Conservation (phyloP, 2,329 filamentous ascomycete genomes). For the Raffaelea ambrosiae region DNA sequence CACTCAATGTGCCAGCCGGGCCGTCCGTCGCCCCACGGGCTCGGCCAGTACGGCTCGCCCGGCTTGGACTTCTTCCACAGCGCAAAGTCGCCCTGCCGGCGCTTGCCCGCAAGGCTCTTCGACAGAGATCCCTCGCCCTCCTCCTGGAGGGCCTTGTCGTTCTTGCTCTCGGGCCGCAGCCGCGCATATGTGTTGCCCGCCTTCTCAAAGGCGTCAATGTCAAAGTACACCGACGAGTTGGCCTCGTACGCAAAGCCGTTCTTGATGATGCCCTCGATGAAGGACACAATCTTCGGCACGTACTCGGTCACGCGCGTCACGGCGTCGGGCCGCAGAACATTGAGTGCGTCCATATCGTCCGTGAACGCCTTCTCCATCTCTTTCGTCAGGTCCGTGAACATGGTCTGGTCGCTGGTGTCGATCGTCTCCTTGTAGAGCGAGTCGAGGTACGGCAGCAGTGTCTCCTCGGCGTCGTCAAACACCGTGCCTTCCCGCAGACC, state of each 20-base stretch:
- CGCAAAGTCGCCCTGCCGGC: slow-evolving; percentile 56
- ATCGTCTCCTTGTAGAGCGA: slow-evolving; percentile 46
- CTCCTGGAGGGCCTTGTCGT: slow-evolving; percentile 53
- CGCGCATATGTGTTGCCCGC: slow-evolving; percentile 58
- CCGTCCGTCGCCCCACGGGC: slow-evolving; percentile 58
- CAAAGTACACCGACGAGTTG: slow-evolving; percentile 64
- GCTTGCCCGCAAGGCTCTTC: slow-evolving; percentile 50
- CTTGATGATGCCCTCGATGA: slow-evolving; percentile 57
- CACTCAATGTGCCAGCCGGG: slow-evolving; percentile 72
- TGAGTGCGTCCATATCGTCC: slow-evolving; percentile 57
- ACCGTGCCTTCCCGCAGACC: slow-evolving; percentile 29
- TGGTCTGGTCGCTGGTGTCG: slow-evolving; percentile 52
- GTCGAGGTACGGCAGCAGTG: slow-evolving; percentile 58
- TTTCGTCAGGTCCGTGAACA: slow-evolving; percentile 58
- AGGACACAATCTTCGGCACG: slow-evolving; percentile 49
- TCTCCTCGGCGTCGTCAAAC: slow-evolving; percentile 50
- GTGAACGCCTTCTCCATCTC: slow-evolving; percentile 61
- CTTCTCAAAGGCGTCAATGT: slow-evolving; percentile 59
- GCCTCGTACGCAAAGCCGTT: slow-evolving; percentile 57
- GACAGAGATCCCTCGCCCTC: slow-evolving; percentile 61
- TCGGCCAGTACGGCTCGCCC: slow-evolving; percentile 42
- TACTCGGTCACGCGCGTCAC: slow-evolving; percentile 63
- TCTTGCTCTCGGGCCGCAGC: slow-evolving; percentile 62
- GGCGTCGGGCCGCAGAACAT: slow-evolving; percentile 55
- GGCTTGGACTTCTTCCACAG: slow-evolving; percentile 58